These are phyloP conservation scores for Pseudogymnoascus destructans DNA, from an alignment of 2,329 filamentous ascomycete genomes.

Conservation along the genomic window DNA sequence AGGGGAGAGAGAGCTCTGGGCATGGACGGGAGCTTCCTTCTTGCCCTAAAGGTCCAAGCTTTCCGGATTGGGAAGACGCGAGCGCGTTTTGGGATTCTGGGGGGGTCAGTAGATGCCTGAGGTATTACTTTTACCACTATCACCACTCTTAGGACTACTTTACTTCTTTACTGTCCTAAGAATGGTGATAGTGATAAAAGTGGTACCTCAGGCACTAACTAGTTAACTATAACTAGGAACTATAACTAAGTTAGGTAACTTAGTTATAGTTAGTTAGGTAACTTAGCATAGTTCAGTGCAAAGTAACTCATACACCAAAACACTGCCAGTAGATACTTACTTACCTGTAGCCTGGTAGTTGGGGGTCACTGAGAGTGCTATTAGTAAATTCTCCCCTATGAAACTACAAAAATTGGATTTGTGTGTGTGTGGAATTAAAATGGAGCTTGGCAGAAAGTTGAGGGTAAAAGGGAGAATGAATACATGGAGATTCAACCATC, in stretches of 20 bases:
- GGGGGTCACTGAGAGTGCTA: neutral
- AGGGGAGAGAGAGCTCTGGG: neutral
- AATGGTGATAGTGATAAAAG: no score
- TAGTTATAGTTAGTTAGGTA: no score
- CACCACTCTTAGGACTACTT: neutral
- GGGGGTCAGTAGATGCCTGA: neutral
- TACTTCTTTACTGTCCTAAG: no score
- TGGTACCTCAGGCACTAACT: no score
- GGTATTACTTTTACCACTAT: neutral
- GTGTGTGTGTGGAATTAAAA: neutral
- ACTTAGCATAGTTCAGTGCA: neutral
- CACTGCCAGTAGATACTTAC: neutral
- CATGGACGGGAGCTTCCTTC: neutral
- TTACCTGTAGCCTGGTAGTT: neutral
- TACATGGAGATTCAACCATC: neutral
- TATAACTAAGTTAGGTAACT: no score
- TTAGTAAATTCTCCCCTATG: neutral
- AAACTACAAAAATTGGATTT: neutral
- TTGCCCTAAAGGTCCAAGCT: neutral
- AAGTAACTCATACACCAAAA: neutral
- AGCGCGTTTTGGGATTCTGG: neutral
- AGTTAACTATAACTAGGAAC: no score
- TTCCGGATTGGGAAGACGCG: neutral
- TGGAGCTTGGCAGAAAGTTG: neutral
- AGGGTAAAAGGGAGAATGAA: neutral